Evolutionary conservation across 2,329 filamentous ascomycete genomes (phyloP).

Genomic region (Fusarium hainanense): DNA sequence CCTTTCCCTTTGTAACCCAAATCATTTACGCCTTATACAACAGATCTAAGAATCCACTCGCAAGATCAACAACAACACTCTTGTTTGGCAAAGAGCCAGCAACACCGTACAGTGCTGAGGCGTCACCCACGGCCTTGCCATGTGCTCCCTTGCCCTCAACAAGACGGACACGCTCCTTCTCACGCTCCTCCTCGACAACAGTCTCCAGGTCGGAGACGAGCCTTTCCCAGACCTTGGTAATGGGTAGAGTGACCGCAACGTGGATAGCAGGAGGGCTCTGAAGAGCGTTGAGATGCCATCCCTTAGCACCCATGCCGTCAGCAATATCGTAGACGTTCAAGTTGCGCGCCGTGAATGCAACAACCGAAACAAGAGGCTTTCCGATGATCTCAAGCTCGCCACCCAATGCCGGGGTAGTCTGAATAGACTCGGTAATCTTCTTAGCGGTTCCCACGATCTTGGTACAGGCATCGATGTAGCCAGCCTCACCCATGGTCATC

Average conservation of each 20-base stretch:
- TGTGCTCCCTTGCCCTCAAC: slow-evolving; percentile 74
- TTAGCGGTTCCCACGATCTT: slow-evolving; percentile 89
- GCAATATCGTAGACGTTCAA: slow-evolving; percentile 95
- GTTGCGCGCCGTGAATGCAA: slow-evolving; percentile 86
- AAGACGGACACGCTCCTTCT: slow-evolving; percentile 79
- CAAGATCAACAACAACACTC: slow-evolving; percentile 90
- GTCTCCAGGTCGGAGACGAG: slow-evolving; percentile 78
- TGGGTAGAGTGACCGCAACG: slow-evolving; percentile 90
- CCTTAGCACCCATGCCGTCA: slow-evolving; percentile 83
- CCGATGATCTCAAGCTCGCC: slow-evolving; percentile 84
- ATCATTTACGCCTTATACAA: slow-evolving; percentile 81
- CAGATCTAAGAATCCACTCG: slow-evolving; percentile 90
- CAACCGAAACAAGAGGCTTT: slow-evolving; percentile 86
- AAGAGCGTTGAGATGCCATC: slow-evolving; percentile 96
- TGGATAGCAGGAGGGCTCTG: slow-evolving; percentile 94
- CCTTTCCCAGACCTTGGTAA: slow-evolving; percentile 82
- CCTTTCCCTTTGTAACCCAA: not conserved
- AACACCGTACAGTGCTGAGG: slow-evolving; percentile 92
- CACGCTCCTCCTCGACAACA: slow-evolving; percentile 77
- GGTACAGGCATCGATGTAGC: slow-evolving; percentile 87
- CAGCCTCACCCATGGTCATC: slow-evolving; percentile 86
- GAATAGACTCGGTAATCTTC: slow-evolving; percentile 81
- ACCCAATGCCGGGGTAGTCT: slow-evolving; percentile 73
- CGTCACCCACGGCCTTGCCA: slow-evolving; percentile 78
- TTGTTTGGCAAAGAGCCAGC: slow-evolving; percentile 96